Conservation (phyloP, 371 early-diverging fungal species). For the Nosema muscidifuracis region DNA sequence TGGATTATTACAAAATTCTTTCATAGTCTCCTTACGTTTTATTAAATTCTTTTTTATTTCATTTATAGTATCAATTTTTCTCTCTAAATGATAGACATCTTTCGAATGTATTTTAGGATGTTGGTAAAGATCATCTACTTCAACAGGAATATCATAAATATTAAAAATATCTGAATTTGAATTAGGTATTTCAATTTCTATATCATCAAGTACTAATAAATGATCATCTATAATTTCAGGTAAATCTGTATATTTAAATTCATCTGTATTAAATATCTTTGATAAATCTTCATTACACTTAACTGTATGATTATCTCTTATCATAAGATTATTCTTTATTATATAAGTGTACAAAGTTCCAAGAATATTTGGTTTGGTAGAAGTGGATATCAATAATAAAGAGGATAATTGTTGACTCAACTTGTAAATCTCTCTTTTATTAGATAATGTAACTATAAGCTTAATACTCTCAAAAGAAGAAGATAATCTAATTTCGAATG, state of each 20-base stretch:
- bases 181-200: slow-evolving; percentile 46
- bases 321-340: slow-evolving; percentile 28
- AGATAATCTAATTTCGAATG: slow-evolving; percentile 28
- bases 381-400: slow-evolving; percentile 27
- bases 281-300: slow-evolving; percentile 30
- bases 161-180: slow-evolving; percentile 1
- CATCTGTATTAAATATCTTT: slow-evolving; percentile 33
- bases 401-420: slow-evolving; percentile 22
- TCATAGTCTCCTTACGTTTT: slow-evolving; percentile 38
- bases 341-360: slow-evolving; percentile 52
- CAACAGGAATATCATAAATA: slow-evolving; percentile 56
- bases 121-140: slow-evolving; percentile 54
- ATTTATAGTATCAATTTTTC: slow-evolving; percentile 54
- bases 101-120: slow-evolving; percentile 53
- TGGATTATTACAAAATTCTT: slow-evolving; percentile 55
- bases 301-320: slow-evolving; percentile 13
- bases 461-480: neutral
- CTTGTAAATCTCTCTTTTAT: slow-evolving; percentile 37
- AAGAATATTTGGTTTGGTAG: slow-evolving; percentile 46
- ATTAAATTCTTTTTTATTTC: slow-evolving; percentile 47
- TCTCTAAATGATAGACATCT: slow-evolving; percentile 53
- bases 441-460: slow-evolving; percentile 43
- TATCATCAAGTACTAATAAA: slow-evolving; percentile 47
- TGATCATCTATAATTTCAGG: slow-evolving; percentile 15
- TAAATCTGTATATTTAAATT: slow-evolving; percentile 42